phyloP scores from a whole-genome alignment of 345 rosid species.

The Brassica nigra region DNA sequence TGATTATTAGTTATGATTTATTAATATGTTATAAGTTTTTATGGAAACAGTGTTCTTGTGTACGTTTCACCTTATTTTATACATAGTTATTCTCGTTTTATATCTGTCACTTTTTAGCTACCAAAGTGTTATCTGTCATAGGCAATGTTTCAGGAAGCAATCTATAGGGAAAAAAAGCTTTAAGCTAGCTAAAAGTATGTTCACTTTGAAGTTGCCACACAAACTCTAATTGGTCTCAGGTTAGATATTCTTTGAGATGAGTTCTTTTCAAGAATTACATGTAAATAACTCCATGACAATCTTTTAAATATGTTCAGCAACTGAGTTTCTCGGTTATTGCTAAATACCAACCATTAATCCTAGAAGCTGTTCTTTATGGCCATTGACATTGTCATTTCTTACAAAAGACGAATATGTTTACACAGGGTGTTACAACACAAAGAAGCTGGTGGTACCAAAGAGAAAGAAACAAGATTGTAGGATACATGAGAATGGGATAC shows the following conservation, averaged over 20 bases:
- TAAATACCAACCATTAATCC: constrained; percentile 16
- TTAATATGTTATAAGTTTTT: not conserved
- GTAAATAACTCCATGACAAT: not conserved
- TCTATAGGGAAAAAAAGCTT: not conserved
- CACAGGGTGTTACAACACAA: constrained; percentile 48
- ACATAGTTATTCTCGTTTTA: not conserved
- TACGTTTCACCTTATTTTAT: not conserved
- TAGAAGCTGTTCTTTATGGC: constrained; percentile 22
- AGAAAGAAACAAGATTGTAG: constrained; percentile 4
- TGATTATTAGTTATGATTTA: constrained; percentile 3
- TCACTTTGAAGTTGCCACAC: not conserved
- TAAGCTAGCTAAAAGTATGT: not conserved
- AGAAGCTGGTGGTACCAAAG: constrained; percentile 28
- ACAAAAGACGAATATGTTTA: constrained; percentile 50
- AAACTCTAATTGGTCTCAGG: not conserved
- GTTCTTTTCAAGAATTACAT: not conserved
- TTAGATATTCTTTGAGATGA: not conserved
- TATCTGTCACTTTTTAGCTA: not conserved
- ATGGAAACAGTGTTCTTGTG: not conserved
- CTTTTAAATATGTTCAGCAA: not conserved
- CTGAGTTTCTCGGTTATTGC: not conserved
- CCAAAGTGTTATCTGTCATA: not conserved
- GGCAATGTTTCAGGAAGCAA: not conserved
- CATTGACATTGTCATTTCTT: constrained; percentile 46
- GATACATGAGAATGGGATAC: constrained; percentile 17